These are phyloP conservation scores for Kalmusia sp. DNA, from an alignment of 2,329 filamentous ascomycete genomes.

Conservation along the genomic window DNA sequence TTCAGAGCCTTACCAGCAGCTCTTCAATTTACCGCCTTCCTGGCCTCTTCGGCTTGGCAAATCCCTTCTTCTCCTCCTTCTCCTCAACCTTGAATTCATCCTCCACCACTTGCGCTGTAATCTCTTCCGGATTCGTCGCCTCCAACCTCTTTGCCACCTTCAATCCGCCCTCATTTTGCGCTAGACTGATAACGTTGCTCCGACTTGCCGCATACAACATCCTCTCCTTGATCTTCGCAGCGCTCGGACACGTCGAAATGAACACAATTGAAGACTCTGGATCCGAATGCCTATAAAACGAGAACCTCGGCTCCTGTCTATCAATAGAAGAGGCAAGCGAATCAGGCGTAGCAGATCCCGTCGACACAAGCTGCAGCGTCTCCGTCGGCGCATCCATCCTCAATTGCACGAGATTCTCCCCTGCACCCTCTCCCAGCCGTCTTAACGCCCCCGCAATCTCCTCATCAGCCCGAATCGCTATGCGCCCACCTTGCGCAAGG, in stretches of 20 bases:
- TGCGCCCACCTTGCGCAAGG: conserved; percentile 37
- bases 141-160: conserved; percentile 73
- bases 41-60: conserved; percentile 80
- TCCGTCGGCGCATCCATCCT: conserved; percentile 77
- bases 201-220: conserved; percentile 80
- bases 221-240: conserved; percentile 77
- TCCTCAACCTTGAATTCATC: conserved; percentile 75
- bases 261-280: conserved; percentile 69
- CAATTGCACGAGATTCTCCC: conserved; percentile 67
- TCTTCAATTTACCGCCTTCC: conserved; percentile 61
- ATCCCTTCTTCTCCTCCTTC: conserved; percentile 71
- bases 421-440: conserved; percentile 61
- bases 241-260: conserved; percentile 80
- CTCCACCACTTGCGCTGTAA: conserved; percentile 70
- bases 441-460: conserved; percentile 71
- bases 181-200: conserved; percentile 67
- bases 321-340: conserved; percentile 69
- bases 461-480: conserved; percentile 64
- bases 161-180: conserved; percentile 70
- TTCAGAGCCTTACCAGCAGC: conserved; percentile 1
- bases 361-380: conserved; percentile 70
- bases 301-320: conserved; percentile 74
- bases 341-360: conserved; percentile 60
- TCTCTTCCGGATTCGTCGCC: conserved; percentile 70
- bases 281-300: conserved; percentile 75